Percentiles rank a stretch among this genome's conserved stretches.
Conservation (phyloP, 129 eudicot species). For the Sambucus nigra region DNA sequence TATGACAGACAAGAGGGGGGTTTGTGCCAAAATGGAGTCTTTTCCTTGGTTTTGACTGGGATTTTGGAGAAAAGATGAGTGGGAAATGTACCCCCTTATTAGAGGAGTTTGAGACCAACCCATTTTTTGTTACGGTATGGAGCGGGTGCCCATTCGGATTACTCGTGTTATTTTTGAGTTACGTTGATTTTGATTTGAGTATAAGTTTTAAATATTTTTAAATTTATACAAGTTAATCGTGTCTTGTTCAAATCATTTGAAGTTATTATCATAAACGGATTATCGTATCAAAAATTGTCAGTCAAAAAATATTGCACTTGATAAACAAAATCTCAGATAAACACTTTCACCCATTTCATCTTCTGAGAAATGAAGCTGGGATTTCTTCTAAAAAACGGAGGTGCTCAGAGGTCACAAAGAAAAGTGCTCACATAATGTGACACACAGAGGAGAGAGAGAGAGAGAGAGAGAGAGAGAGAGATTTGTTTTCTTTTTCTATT, state of each 20-base stretch:
- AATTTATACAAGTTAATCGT: no score
- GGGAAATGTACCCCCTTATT: slow-evolving; percentile 6
- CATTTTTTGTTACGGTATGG: slow-evolving; percentile 2
- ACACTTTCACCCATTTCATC: background rate
- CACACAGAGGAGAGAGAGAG: background rate
- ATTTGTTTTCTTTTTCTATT: no score
- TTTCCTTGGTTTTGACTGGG: slow-evolving; percentile 14
- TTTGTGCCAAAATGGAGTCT: slow-evolving; percentile 19
- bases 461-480: background rate
- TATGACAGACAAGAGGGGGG: slow-evolving; percentile 10
- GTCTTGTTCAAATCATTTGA: no score
- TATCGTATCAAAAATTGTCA: no score
- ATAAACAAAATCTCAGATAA: background rate
- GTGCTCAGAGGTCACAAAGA: no score
- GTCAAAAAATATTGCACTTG: background rate
- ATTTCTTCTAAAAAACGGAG: no score
- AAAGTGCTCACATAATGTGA: no score
- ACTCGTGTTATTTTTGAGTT: no score
- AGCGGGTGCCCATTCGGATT: background rate
- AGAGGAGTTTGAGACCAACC: slow-evolving; percentile 9
- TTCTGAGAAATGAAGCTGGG: background rate
- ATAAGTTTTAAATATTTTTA: no score
- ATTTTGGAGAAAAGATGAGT: background rate
- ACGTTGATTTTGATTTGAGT: no score
- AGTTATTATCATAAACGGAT: no score